Percentiles rank a stretch among this genome's conserved stretches.
Conservation (phyloP, 2,329 filamentous ascomycete species). For the Penicillium polonicum region DNA sequence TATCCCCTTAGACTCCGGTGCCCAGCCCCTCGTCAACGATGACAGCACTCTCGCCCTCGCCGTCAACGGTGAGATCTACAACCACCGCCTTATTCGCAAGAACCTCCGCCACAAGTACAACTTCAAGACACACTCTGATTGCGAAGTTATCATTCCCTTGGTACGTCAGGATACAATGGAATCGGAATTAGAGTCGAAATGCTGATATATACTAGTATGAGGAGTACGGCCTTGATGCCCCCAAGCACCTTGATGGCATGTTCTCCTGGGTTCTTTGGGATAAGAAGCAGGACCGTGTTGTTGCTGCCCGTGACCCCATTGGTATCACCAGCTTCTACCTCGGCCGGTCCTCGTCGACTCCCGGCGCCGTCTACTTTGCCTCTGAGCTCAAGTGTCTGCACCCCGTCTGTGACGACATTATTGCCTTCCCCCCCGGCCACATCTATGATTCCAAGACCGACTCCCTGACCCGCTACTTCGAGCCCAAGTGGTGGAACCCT, state of each 20-base stretch:
- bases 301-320: conserved; percentile 94
- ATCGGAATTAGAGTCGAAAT: background rate
- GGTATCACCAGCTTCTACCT: conserved; percentile 98
- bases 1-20: conserved; percentile 71
- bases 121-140: conserved; percentile 99
- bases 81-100: conserved; percentile 94
- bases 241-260: conserved; percentile 96
- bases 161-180: conserved; percentile 52
- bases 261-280: conserved; percentile 99
- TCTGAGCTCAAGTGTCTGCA: conserved; percentile 94
- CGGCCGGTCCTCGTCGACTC: conserved; percentile 80
- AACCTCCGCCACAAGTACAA: conserved; percentile 77
- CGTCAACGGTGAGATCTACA: conserved; percentile 99
- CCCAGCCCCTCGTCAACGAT: conserved; percentile 90
- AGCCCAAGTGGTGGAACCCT: conserved; percentile 90
- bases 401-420: conserved; percentile 91
- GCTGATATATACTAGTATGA: conserved; percentile 64
- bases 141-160: conserved; percentile 97
- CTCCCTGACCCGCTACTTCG: conserved; percentile 80
- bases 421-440: conserved; percentile 91
- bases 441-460: conserved; percentile 93
- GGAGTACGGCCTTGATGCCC: conserved; percentile 86
- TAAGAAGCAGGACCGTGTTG: conserved; percentile 85
- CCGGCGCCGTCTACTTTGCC: conserved; percentile 87
- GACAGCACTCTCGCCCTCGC: conserved; percentile 86